Conservation (phyloP, 2,329 filamentous ascomycete species). For the Cordyceps fumosorosea region DNA sequence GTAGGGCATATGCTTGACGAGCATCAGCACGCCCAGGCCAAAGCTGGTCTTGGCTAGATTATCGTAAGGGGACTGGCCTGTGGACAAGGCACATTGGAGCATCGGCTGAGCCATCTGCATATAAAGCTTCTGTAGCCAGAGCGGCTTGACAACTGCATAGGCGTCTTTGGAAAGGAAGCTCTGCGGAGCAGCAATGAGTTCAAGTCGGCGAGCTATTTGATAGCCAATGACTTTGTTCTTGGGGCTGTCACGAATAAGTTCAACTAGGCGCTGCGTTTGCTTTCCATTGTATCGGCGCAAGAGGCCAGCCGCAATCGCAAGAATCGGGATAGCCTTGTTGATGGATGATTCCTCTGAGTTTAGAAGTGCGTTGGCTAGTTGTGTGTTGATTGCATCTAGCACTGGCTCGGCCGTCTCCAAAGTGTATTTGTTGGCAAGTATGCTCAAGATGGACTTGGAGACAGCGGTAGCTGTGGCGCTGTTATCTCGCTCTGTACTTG, state of each 20-base stretch:
- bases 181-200: constrained; percentile 36
- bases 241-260: constrained; percentile 30
- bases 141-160: constrained; percentile 37
- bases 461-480: constrained; percentile 19
- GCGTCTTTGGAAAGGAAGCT: constrained; percentile 32
- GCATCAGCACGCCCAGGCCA: constrained; percentile 41
- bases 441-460: constrained; percentile 31
- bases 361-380: constrained; percentile 18
- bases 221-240: constrained; percentile 28
- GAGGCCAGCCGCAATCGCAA: constrained; percentile 31
- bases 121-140: constrained; percentile 46
- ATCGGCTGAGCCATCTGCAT: constrained; percentile 40
- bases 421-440: constrained; percentile 40
- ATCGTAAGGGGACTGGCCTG: constrained; percentile 18
- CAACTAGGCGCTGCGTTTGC: constrained; percentile 26
- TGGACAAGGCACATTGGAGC: constrained; percentile 31
- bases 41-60: constrained; percentile 32
- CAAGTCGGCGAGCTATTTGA: constrained; percentile 35
- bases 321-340: constrained; percentile 26
- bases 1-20: constrained; percentile 44
- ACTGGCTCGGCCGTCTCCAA: constrained; percentile 26
- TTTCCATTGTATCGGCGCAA: constrained; percentile 32
- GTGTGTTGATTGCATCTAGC: constrained; percentile 22
- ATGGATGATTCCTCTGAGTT: constrained; percentile 10
- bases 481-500: constrained; percentile 19